These are phyloP conservation scores for Viola odorata DNA, from an alignment of 345 rosid genomes.

Conservation along the genomic window DNA sequence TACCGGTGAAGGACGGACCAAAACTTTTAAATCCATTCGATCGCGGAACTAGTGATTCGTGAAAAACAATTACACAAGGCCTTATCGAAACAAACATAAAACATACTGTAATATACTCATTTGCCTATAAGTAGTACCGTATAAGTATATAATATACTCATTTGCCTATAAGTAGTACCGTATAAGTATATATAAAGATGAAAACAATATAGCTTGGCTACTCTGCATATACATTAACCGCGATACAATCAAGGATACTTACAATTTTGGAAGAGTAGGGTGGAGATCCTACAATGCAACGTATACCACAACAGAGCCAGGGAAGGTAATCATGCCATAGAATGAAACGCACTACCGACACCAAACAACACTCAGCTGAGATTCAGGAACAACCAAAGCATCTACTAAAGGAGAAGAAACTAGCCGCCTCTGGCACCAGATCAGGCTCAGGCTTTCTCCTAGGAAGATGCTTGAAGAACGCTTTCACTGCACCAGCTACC, in stretches of 20 bases:
- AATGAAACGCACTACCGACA: neutral
- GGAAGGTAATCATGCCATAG: constrained; percentile 6
- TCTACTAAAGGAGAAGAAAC: constrained; percentile 43
- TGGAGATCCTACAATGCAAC: neutral
- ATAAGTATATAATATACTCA: too few species aligned
- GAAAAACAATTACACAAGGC: too few species aligned
- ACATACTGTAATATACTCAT: too few species aligned
- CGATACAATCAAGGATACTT: constrained; percentile 5
- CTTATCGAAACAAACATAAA: too few species aligned
- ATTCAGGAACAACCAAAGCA: constrained; percentile 80
- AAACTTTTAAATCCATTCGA: too few species aligned
- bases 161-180: too few species aligned
- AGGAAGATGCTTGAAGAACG: constrained; percentile 86
- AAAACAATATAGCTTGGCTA: too few species aligned
- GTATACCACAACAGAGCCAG: neutral
- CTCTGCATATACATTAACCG: neutral
- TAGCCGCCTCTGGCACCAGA: constrained; percentile 33
- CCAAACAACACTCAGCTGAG: neutral
- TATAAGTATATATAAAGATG: too few species aligned
- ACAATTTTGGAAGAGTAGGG: neutral
- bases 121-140: too few species aligned
- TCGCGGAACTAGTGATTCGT: too few species aligned
- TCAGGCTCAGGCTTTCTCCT: constrained; percentile 24
- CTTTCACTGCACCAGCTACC: constrained; percentile 88
- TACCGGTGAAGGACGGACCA: too few species aligned